These are phyloP conservation scores for Lactarius trivialis DNA, from an alignment of 768 basidiomycete genomes.

Conservation along the genomic window DNA sequence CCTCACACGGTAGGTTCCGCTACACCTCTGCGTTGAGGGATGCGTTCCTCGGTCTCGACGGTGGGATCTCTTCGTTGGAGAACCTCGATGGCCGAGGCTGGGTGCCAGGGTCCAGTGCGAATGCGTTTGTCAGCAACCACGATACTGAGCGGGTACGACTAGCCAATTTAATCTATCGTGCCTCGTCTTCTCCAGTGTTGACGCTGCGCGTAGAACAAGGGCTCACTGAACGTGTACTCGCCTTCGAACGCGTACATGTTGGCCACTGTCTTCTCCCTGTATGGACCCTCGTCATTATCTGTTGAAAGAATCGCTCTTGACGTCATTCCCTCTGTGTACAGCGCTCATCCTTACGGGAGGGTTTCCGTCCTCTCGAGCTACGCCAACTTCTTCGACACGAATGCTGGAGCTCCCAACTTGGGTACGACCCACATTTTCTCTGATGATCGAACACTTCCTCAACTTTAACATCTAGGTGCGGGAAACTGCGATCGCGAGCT, in stretches of 20 bases:
- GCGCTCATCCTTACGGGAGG: conserved; percentile 59
- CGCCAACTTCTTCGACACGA: conserved; percentile 38
- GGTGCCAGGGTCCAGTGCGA: conserved; percentile 47
- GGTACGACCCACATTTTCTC: conserved; percentile 29
- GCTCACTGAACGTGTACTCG: conserved; percentile 51
- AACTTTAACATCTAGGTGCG: conserved; percentile 27
- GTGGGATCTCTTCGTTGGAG: conserved; percentile 43
- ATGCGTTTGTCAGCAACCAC: conserved; percentile 64
- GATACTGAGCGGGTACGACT: conserved; percentile 53
- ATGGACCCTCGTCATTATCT: conserved; percentile 1
- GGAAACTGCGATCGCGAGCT: conserved; percentile 46
- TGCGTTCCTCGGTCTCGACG: conserved; percentile 38
- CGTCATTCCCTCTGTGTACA: background rate
- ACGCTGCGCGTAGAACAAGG: conserved; percentile 35
- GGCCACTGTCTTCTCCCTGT: conserved; percentile 55
- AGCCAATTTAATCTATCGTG: background rate
- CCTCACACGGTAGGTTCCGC: conserved; percentile 38
- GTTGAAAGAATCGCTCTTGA: background rate
- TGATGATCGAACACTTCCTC: background rate
- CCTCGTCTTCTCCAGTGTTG: background rate
- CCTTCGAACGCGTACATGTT: conserved; percentile 58
- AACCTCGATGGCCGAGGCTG: conserved; percentile 51
- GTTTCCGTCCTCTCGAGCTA: conserved; percentile 60
- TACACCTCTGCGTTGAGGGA: conserved; percentile 47
- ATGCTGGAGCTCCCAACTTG: conserved; percentile 55